phyloP scores from a whole-genome alignment of 163 green algal genomes.

The Coccomyxa subellipsoidea region DNA sequence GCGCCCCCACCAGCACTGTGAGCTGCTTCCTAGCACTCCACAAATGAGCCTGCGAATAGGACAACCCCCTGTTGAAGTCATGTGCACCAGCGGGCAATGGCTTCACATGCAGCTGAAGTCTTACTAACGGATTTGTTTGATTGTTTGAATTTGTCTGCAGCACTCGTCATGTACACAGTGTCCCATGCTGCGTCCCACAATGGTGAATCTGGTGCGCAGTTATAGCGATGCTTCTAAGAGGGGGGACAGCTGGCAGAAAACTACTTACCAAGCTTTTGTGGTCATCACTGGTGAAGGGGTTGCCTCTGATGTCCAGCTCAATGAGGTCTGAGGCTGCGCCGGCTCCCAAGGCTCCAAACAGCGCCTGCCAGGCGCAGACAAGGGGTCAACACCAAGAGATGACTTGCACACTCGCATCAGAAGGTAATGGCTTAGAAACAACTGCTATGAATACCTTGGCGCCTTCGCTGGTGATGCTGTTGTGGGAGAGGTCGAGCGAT shows the following conservation, averaged over 20 bases:
- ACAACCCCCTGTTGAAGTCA: too few species aligned
- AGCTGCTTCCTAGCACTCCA: neutral
- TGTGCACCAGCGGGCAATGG: too few species aligned
- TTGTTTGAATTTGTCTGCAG: too few species aligned
- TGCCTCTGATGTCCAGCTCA: constrained; percentile 67
- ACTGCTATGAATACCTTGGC: constrained; percentile 34
- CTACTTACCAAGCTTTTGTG: constrained; percentile 37
- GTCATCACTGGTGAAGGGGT: constrained; percentile 41
- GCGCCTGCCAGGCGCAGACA: constrained; percentile 26
- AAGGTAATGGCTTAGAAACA: neutral
- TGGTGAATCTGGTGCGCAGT: too few species aligned
- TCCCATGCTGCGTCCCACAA: neutral
- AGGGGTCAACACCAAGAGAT: neutral
- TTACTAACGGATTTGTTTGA: too few species aligned
- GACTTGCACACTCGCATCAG: neutral
- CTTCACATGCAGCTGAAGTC: too few species aligned
- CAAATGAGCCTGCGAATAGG: neutral
- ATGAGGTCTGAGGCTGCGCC: constrained; percentile 64
- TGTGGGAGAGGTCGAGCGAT: constrained; percentile 62
- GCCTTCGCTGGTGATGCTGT: constrained; percentile 62
- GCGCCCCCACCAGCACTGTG: neutral
- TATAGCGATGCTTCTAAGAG: too few species aligned
- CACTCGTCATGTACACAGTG: too few species aligned
- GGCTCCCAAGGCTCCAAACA: constrained; percentile 44
- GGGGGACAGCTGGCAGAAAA: too few species aligned